Base-by-base conservation (phyloP, 345 rosid genomes). In the Lagerstroemia speciosa region DNA sequence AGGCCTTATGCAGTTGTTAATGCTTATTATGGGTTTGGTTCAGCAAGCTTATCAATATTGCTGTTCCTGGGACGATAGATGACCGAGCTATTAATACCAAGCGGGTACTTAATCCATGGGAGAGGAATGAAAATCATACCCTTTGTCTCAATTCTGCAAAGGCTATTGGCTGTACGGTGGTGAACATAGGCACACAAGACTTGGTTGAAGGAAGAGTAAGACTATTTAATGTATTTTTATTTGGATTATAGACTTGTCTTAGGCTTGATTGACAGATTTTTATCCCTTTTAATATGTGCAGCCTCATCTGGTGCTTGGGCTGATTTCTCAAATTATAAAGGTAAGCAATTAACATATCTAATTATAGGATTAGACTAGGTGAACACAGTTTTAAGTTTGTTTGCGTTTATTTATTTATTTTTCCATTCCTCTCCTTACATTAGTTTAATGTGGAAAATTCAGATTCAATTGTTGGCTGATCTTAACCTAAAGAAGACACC, bases 271-370 rank as follows among this genome's bases (percentile, higher is more conserved):
- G 33, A 37, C 32, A 34, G 75, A 38, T 70, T 33, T 5, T 64
- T 34, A 67, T 30, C 62, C 69, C n/a, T 46, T 3, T 36, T 37
- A 32, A 22, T 72, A 6, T 71, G 72, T 81, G 84, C 81, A 93
- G 96, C 91, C 97, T 67, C 96, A 93, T 86, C 79, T 89, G 76
- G 75, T 93, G 15, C 89, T 90, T 76, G 96, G 97, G 37, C 74
- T 93, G 86, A 89, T 93, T 70, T 89, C 98, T 74, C 96, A 93
- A 78, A 92, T 90, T 73, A 90, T 93, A 74, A 93, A 93, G 97
- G 98, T 89, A 69, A 2, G 64, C 19, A 2, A 27, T 45, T 40
- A 9, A 32, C 27, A n/a, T 36, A 52, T 48, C 26, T 32, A 68
- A n/a, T 26, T n/a, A 30, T 29, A 40, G 20, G 8, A 11, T 27